Conservation (phyloP, 805 yeast species). For the Citeromyces nyonsensis region DNA sequence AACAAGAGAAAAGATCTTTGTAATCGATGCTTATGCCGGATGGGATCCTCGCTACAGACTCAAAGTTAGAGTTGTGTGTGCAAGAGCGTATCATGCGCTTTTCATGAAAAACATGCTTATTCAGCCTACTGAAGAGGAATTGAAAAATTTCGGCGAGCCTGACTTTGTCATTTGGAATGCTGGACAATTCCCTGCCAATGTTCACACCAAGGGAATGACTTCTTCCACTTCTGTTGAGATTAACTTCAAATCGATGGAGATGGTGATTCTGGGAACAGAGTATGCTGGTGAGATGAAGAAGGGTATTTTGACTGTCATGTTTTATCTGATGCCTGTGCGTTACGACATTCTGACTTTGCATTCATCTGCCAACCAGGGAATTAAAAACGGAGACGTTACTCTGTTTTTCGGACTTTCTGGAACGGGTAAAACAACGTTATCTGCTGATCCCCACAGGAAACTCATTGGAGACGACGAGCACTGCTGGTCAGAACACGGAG, state of each 20-base stretch:
- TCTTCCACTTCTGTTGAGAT: slow-evolving; percentile 91
- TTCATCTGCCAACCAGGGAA: slow-evolving; percentile 90
- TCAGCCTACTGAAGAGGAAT: slow-evolving; percentile 84
- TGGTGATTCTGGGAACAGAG: slow-evolving; percentile 97
- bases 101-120: slow-evolving; percentile 98
- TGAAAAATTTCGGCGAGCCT: slow-evolving; percentile 85
- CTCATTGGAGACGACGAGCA: slow-evolving; percentile 98
- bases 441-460: slow-evolving; percentile 89
- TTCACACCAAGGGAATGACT: slow-evolving; percentile 94
- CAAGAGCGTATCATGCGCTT: slow-evolving; percentile 95
- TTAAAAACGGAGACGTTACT: slow-evolving; percentile 69
- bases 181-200: slow-evolving; percentile 97
- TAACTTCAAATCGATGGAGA: slow-evolving; percentile 94
- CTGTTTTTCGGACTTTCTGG: slow-evolving; percentile 95
- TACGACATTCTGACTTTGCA: slow-evolving; percentile 86
- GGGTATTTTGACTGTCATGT: slow-evolving; percentile 98
- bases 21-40: slow-evolving; percentile 95
- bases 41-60: slow-evolving; percentile 98
- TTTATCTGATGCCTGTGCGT: slow-evolving; percentile 93
- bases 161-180: slow-evolving; percentile 97
- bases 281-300: slow-evolving; percentile 99
- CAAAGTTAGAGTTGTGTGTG: slow-evolving; percentile 91
- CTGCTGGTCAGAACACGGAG: slow-evolving; percentile 98
- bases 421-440: slow-evolving; percentile 94
- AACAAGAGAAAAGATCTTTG: slow-evolving; percentile 87